Evolutionary conservation across 345 rosid species (phyloP), one percentile per base, ranked within the genome.

Genomic region (Eucalyptus curtisii): DNA sequence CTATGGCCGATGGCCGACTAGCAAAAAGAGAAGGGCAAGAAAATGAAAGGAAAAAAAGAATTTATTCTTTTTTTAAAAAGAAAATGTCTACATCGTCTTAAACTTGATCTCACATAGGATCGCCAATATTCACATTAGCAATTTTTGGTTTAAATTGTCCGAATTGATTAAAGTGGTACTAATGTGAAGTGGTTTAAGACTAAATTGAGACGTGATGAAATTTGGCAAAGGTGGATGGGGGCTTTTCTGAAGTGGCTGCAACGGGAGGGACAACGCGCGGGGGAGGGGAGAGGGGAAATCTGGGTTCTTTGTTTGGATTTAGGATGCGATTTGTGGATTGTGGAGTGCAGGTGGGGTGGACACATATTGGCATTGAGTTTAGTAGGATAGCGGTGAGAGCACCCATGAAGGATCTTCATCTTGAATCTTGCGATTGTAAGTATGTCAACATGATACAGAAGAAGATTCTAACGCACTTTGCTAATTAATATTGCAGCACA

Each of bases 1-100:
- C 1, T 1, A 5, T 10, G 61, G 13, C 1, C 3, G 0, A 24
- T 55, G 30, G 61, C 27, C 30, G 1, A 24, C 13, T 55, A 24
- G 61, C 61, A 22, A 55, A 55, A 55, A 55, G 61, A 55, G 3
- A 55, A 22, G 2, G 30, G 3, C 1, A 55, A 24, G 1, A 55
- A 55, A 55, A 55, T 22, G 30, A 55, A 52, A 52, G 1, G 8
- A 52, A 52, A 6, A 2, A 50, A 24, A 24, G 48, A 47, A 47
- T 8, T 47, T 47, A 42, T 47, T 47, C 2, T 47, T 47, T 47
- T 47, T 47, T 47, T 37, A 37, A 37, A 3, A 37, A n/a, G n/a
- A 37, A 37, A 37, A 37, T 37, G 40, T 37, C 40, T 37, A 37
- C 40, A 37, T n/a, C n/a, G n/a, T n/a, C n/a, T n/a, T n/a, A n/a